phyloP scores from a whole-genome alignment of 2,329 filamentous ascomycete species.

The Tolypocladium inflatum region DNA sequence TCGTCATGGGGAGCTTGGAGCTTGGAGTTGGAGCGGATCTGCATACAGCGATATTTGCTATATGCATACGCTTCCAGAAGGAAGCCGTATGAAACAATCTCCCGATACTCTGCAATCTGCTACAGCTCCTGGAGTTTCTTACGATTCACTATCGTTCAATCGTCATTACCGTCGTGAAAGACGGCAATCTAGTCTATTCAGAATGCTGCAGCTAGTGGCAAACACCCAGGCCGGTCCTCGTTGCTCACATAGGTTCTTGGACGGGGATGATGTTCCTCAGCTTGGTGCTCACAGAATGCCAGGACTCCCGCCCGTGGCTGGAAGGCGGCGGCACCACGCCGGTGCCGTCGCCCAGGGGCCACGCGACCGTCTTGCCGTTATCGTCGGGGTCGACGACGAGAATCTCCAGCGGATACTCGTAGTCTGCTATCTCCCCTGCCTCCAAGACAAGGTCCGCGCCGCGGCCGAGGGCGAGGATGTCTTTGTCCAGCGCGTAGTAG shows the following conservation, averaged over 20 bases:
- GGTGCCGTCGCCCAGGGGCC: not conserved
- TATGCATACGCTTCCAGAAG: not conserved
- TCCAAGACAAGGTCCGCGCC: not conserved
- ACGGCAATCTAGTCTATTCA: not conserved
- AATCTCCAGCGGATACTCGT: not conserved
- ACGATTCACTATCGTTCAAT: not conserved
- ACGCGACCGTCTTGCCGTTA: not conserved
- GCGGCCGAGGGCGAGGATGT: not conserved
- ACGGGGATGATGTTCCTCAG: not conserved
- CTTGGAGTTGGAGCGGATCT: not conserved
- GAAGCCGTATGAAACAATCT: not conserved
- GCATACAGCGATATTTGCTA: not conserved
- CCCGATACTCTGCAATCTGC: not conserved
- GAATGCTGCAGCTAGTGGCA: not conserved
- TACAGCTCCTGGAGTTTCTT: not conserved
- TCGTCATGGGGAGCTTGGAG: not conserved
- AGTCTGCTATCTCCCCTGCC: not conserved
- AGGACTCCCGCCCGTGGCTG: not conserved
- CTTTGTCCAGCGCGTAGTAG: not conserved
- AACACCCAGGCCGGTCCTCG: not conserved
- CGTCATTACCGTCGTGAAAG: not conserved
- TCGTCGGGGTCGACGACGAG: not conserved
- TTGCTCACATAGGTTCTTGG: not conserved
- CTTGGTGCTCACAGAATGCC: not conserved
- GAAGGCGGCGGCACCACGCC: not conserved